Base-by-base conservation (phyloP, 2,329 filamentous ascomycete species). In the Phymatotrichopsis omnivora region DNA sequence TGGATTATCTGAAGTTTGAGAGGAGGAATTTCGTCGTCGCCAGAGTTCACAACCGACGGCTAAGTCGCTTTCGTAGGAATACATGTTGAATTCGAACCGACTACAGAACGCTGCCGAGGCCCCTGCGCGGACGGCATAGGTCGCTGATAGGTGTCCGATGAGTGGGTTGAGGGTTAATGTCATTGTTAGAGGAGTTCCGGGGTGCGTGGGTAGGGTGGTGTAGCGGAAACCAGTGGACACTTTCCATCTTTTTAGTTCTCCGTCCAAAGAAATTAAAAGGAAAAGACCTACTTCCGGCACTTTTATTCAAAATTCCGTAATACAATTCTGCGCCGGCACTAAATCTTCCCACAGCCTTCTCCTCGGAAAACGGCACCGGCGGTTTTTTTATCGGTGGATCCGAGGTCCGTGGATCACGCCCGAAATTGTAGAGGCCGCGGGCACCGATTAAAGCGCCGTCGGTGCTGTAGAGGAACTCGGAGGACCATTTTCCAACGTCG, bases 61-160 rank as follows among this genome's bases (percentile, higher is more conserved):
- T 70, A 94, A 81, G 47, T 91, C 83, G 61, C 85, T 94, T 68
- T 98, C 91, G 68, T 95, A 98, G 62, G 85, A 94, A 66, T 95
- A 96, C 38, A 95, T 82, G 60, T 98, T 98, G 66, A 98, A 98
- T 60, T 93, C 86, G 66, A 96, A 89, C 38, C 82, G 78, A 17
- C 86, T 93, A 53, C 86, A 91, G 38, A 98, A 73, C 8, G 85
- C 83, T 56, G 93, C 76, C 58, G 85, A 78, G 25, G 75, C 75
- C 3, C 85, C 85, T 2, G 89, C 89, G 59, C 85, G 82, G 36
- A 96, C 84, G 0, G 91, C 84, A 62, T 98, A 98, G 12, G 79
- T 93, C 27, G 86, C 85, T 46, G 82, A 87, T 49, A 98, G 72
- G 60, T 85, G 93, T 14, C 91, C 91, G 76, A 95, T 95, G 37